phyloP scores from a whole-genome alignment of 2,329 filamentous ascomycete species.

The Ramularia collo-cygni region DNA sequence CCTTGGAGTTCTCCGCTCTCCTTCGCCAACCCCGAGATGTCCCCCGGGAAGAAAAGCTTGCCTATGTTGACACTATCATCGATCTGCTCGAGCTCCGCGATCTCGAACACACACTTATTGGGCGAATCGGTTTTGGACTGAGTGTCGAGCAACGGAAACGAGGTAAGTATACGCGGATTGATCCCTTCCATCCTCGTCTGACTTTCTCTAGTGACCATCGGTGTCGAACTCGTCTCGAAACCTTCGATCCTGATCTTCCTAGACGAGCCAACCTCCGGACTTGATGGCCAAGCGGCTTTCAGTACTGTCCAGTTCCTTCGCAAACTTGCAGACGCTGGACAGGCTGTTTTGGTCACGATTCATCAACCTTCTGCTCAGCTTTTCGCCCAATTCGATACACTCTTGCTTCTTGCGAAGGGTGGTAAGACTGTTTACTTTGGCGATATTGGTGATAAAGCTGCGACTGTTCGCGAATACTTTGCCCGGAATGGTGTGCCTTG shows the following conservation, averaged over 20 bases:
- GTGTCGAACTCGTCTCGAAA: constrained; percentile 51
- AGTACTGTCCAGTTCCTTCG: constrained; percentile 59
- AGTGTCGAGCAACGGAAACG: constrained; percentile 50
- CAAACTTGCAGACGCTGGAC: constrained; percentile 59
- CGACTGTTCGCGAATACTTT: constrained; percentile 44
- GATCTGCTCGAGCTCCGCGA: constrained; percentile 59
- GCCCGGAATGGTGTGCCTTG: constrained; percentile 48
- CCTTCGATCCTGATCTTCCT: constrained; percentile 57
- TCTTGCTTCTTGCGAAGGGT: constrained; percentile 58
- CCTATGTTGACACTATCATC: constrained; percentile 59
- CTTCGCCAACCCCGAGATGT: constrained; percentile 56
- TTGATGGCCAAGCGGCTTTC: constrained; percentile 63
- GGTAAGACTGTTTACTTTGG: constrained; percentile 63
- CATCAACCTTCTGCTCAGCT: constrained; percentile 61
- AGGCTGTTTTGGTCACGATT: constrained; percentile 63
- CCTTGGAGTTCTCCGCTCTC: constrained; percentile 62
- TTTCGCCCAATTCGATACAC: constrained; percentile 60
- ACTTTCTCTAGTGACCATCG: constrained; percentile 41
- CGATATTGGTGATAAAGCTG: constrained; percentile 41
- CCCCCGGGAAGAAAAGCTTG: constrained; percentile 55
- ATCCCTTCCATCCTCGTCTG: too few species aligned
- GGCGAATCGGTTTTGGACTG: constrained; percentile 49
- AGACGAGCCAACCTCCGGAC: constrained; percentile 49
- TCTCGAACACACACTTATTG: constrained; percentile 60
- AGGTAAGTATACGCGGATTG: neutral